These are phyloP conservation scores for Sideroxylon spinosum DNA, from an alignment of 179 eudicot genomes.

Conservation along the genomic window DNA sequence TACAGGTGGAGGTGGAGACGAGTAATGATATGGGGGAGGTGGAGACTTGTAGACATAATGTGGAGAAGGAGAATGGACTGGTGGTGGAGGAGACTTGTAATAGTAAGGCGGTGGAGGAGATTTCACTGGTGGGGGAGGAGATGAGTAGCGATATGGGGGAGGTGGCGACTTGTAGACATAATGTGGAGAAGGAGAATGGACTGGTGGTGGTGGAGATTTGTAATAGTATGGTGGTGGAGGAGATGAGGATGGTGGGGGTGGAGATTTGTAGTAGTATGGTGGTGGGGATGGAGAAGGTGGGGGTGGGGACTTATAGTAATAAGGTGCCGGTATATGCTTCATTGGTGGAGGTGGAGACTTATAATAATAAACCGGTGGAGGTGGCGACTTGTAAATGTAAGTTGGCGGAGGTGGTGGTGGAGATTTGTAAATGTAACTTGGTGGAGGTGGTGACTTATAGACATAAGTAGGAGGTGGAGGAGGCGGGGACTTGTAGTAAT, in stretches of 20 bases:
- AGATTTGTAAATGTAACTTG: not conserved
- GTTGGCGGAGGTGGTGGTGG: not conserved
- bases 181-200: slow-evolving; percentile 12
- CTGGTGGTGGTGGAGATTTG: slow-evolving; percentile 10
- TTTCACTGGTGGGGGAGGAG: not conserved
- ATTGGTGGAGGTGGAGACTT: not conserved
- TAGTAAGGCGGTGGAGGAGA: not conserved
- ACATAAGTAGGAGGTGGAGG: not conserved
- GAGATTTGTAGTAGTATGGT: not conserved
- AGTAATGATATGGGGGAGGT: not conserved
- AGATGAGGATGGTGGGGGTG: not conserved
- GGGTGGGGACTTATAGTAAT: not conserved
- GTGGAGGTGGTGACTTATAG: slow-evolving; percentile 1
- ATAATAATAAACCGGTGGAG: not conserved
- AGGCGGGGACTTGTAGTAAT: slow-evolving; percentile 2
- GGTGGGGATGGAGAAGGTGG: not conserved
- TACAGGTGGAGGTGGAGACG: not conserved
- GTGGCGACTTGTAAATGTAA: not conserved
- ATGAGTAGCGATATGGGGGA: not conserved
- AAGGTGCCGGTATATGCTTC: not conserved
- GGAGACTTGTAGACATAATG: slow-evolving; percentile 2
- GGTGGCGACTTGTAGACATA: not conserved
- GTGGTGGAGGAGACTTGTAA: slow-evolving; percentile 24
- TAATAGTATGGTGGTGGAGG: slow-evolving; percentile 15
- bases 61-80: not conserved